Evolutionary conservation across 352 stramenopile genomes (phyloP), one percentile per base, ranked within the genome.

Genomic region (Phytophthora vignae): DNA sequence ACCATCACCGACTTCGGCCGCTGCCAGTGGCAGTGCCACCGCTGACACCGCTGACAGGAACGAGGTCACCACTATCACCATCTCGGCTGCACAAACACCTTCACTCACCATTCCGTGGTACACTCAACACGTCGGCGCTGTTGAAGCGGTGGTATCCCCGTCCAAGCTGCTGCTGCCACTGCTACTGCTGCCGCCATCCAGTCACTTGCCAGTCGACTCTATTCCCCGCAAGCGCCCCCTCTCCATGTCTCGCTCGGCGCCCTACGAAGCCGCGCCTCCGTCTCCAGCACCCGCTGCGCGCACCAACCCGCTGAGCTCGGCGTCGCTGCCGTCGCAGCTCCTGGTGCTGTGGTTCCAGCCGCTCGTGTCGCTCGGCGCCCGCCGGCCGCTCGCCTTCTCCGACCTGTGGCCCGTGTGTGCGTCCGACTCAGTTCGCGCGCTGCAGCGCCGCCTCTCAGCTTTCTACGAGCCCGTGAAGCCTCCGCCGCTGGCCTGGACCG

Each of bases 311-410:
- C 55, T 78, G 19, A 36, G 22, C n/a, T 60, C 55, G 14, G 74
- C 74, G 25, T 78, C 74, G 22, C 50, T 81, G n/a, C 14, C 71
- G 44, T 78, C 74, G 12, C 52, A 74, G 25, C 9, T 82, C 14
- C 59, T 75, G 42, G 68, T 69, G 22, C 19, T 64, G 36, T 82
- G 74, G 71, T 50, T 79, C 38, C 74, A 79, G 49, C 74, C 74
- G 25, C 74, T 82, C 44, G 60, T 81, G 42, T 65, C 74, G 14
- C 74, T 81, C 29, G 74, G 74, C 14, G 74, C 71, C 5, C 36
- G 65, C 7, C 69, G 55, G 1, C 55, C 29, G 53, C 27, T 31
- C 4, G 27, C 27, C 4, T 31, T 25, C 27, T 31, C 66, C 38
- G 76, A 83, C 55, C 36, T 80, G 21, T 83, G 74, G 69, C n/a